These are phyloP conservation scores for Ceratocystis colombiana DNA, from an alignment of 2,329 filamentous ascomycete genomes.

Conservation along the genomic window DNA sequence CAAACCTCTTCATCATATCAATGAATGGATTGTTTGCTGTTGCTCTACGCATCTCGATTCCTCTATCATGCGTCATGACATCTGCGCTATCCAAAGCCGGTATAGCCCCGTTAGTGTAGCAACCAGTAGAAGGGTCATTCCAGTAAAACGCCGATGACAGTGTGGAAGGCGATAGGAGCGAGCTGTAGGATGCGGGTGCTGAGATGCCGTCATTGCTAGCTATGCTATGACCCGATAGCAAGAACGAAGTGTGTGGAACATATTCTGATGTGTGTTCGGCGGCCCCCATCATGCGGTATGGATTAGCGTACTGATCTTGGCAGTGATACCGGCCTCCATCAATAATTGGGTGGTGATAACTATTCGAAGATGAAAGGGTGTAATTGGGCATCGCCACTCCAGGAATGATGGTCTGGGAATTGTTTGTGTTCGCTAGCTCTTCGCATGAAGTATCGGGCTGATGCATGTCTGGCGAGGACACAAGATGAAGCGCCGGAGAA, in stretches of 20 bases:
- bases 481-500: background rate
- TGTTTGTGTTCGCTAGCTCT: background rate
- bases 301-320: background rate
- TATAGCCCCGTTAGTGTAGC: background rate
- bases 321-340: background rate
- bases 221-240: background rate
- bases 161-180: background rate
- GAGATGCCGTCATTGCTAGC: background rate
- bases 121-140: background rate
- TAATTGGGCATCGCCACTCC: background rate
- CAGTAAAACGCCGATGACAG: background rate
- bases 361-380: background rate
- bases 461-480: background rate
- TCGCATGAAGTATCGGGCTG: background rate
- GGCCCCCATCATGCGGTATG: background rate
- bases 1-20: background rate
- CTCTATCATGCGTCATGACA: background rate
- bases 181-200: background rate
- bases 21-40: background rate
- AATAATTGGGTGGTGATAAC: background rate
- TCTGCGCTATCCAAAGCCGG: background rate
- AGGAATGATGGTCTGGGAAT: background rate
- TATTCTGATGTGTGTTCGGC: background rate
- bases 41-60: background rate
- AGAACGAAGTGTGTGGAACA: background rate